Base-by-base conservation (phyloP, 176 grass and related monocot species). In the Avena eriantha region DNA sequence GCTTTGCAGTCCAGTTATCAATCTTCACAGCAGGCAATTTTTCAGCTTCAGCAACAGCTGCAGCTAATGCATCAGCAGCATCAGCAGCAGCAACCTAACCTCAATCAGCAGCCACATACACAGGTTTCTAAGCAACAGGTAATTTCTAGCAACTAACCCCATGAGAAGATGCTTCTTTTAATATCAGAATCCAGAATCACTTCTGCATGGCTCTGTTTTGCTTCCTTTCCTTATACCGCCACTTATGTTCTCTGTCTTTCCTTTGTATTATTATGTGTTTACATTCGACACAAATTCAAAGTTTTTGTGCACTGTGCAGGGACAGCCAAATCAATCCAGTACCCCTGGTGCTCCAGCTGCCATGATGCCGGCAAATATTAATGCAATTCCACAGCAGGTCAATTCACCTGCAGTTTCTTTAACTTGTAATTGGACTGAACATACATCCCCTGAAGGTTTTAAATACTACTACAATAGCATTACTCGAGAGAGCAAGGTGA, bases 391-490 rank as follows among this genome's bases (percentile, higher is more conserved):
- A 26, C 81, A 90, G 73, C 76, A 89, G 85, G 86, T 82, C 86
- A 77, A 64, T 87, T 81, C 87, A 75, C 80, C 93, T 88, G 82
- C 88, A 82, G 88, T 95, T 87, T 78, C 91, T 86, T 87, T 95
- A 51, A 91, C 82, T 72, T 98, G 94, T 85, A 98, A 94, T 88
- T 98, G 97, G 97, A 94, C 97, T 8, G 97, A 98, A 49, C 97
- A 99, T 86, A 92, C 79, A 33, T 97, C 97, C 34, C 97, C 97
- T 39, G 94, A 99, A 90, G 97, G 97, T 73, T 97, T 94, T 71
- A 99, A 99, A 80, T 99, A 99, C 73, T 99, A 99, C 87, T 99
- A 97, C 85, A 99, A 99, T 77, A 90, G 80, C 69, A 83, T 92
- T 49, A 94, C 89, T 84, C 89, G 86, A 69, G 97, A 99, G 80